Conservation (phyloP, 2,329 filamentous ascomycete species). For the Xylaria sp. region DNA sequence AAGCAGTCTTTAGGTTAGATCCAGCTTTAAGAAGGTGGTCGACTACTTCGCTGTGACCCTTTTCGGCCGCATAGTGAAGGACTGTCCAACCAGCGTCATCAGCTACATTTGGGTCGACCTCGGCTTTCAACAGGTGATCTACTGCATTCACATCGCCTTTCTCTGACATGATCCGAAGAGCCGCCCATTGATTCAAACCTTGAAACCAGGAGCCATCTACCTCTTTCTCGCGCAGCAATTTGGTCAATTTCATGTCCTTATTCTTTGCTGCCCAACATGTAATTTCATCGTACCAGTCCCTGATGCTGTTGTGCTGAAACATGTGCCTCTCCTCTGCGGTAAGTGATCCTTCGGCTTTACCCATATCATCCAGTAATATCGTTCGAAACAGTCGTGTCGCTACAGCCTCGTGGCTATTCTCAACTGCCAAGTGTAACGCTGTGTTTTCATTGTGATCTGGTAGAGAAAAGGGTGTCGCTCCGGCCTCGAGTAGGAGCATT, state of each 20-base stretch:
- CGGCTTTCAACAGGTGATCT: background rate
- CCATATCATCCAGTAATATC: too few species aligned
- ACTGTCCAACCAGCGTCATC: too few species aligned
- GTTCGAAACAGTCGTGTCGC: background rate
- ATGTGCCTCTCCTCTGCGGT: background rate
- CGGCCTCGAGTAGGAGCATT: background rate
- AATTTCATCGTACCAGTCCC: background rate
- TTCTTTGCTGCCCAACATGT: background rate
- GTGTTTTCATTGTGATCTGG: background rate
- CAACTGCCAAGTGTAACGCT: slow-evolving; percentile 15
- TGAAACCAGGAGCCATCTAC: background rate
- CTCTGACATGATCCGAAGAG: background rate
- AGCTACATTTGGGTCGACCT: background rate
- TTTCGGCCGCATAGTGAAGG: too few species aligned
- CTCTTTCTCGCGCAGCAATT: background rate
- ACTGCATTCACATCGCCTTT: background rate
- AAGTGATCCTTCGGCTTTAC: background rate
- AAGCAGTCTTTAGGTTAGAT: too few species aligned
- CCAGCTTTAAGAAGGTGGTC: too few species aligned
- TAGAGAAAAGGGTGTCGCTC: background rate
- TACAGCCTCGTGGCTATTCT: background rate
- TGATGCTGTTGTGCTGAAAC: background rate
- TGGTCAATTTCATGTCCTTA: background rate
- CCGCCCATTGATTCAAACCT: background rate
- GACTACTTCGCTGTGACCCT: too few species aligned